Evolutionary conservation across 2,329 filamentous ascomycete genomes (phyloP).

Genomic region (Microcyclosporella mali): DNA sequence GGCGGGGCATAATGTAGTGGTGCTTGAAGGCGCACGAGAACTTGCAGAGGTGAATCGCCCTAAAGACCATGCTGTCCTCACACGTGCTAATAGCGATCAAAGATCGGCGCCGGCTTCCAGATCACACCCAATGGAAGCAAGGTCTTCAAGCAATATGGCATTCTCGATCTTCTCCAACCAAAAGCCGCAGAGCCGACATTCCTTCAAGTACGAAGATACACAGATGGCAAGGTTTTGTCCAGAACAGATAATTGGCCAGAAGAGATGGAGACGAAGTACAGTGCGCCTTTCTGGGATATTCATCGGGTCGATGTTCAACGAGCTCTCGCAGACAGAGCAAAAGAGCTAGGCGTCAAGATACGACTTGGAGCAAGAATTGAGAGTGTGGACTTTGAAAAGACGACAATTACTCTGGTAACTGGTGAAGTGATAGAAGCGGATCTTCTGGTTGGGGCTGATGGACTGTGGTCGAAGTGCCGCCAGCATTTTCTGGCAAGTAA

Average conservation of each 20-base stretch:
- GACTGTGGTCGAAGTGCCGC: slow-evolving; percentile 56
- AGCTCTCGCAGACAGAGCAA: slow-evolving; percentile 47
- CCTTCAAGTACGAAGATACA: slow-evolving; percentile 50
- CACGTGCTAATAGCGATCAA: neutral
- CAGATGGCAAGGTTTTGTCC: slow-evolving; percentile 42
- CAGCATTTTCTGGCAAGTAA: slow-evolving; percentile 42
- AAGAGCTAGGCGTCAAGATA: slow-evolving; percentile 49
- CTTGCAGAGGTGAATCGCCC: slow-evolving; percentile 34
- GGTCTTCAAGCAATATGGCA: slow-evolving; percentile 44
- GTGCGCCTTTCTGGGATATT: slow-evolving; percentile 53
- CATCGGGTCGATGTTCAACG: slow-evolving; percentile 58
- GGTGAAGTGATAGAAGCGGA: slow-evolving; percentile 45
- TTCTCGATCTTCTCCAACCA: slow-evolving; percentile 40
- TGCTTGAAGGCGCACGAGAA: slow-evolving; percentile 33
- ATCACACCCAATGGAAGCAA: slow-evolving; percentile 40
- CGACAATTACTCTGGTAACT: slow-evolving; percentile 36
- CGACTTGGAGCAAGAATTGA: slow-evolving; percentile 45
- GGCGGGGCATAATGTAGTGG: slow-evolving; percentile 28
- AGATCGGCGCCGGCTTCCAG: slow-evolving; percentile 51
- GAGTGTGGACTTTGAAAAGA: slow-evolving; percentile 44
- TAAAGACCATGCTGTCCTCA: neutral
- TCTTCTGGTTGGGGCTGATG: slow-evolving; percentile 58
- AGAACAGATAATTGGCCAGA: slow-evolving; percentile 48
- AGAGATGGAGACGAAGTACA: slow-evolving; percentile 50
- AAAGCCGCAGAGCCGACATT: slow-evolving; percentile 41